Conservation (phyloP, 164 flowering plant species). For the Liquidambar formosana region DNA sequence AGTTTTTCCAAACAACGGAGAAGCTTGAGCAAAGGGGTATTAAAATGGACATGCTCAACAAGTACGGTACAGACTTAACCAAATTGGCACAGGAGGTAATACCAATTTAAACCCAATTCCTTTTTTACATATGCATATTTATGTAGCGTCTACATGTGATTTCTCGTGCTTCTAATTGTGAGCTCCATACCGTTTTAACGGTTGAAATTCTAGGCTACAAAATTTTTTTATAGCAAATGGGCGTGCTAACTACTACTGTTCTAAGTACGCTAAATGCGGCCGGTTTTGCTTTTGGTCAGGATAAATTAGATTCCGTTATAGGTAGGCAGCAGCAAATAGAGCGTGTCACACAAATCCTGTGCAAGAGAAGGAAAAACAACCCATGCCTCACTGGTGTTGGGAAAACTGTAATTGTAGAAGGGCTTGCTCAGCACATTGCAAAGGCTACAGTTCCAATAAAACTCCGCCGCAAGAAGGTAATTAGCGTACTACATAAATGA, state of each 20-base stretch:
- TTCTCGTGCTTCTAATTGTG: no score
- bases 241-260: no score
- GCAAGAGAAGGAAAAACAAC: constrained; percentile 28
- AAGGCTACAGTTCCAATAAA: neutral
- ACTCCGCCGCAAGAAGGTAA: neutral
- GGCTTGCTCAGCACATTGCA: constrained; percentile 25
- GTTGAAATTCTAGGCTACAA: no score
- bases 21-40: no score
- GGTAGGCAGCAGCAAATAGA: constrained; percentile 18
- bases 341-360: constrained; percentile 11
- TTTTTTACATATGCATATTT: no score
- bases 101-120: no score
- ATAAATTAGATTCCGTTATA: constrained; percentile 17
- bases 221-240: no score
- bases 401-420: constrained; percentile 34
- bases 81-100: neutral
- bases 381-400: constrained; percentile 39
- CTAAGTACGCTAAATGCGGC: no score
- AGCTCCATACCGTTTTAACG: no score
- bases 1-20: no score
- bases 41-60: neutral
- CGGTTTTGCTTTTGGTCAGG: neutral
- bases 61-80: neutral
- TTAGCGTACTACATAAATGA: no score
- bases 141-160: no score